A percentile compares a stretch with the other conserved stretches of the same genome.
phyloP scores from a whole-genome alignment of 345 rosid species.

The Mercurialis annua region DNA sequence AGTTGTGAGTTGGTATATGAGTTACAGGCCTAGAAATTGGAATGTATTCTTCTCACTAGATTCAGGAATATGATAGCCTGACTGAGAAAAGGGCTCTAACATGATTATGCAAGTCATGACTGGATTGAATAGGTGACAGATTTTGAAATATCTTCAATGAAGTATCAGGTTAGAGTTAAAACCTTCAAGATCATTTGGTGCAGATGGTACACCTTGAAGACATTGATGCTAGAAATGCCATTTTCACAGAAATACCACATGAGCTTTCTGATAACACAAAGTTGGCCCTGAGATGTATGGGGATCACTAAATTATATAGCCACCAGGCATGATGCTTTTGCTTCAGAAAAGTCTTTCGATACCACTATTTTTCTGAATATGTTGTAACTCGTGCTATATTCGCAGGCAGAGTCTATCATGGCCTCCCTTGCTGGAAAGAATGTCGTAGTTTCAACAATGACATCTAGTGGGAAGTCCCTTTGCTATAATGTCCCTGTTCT shows the following conservation, averaged over 20 bases:
- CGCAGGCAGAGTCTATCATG: constrained; percentile 73
- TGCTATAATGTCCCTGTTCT: constrained; percentile 94
- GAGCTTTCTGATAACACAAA: constrained; percentile 62
- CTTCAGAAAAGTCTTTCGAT: neutral
- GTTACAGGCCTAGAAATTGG: constrained; percentile 3
- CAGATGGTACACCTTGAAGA: constrained; percentile 83
- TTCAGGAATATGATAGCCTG: constrained; percentile 6
- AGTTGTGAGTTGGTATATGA: constrained; percentile 12
- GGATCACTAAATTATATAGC: constrained; percentile 66
- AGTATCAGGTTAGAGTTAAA: constrained; percentile 14
- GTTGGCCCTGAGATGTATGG: constrained; percentile 58
- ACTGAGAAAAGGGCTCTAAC: neutral
- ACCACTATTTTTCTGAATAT: constrained; percentile 10
- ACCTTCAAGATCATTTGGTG: constrained; percentile 25
- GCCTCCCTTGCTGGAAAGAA: constrained; percentile 74
- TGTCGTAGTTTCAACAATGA: constrained; percentile 87
- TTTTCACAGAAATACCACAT: constrained; percentile 45
- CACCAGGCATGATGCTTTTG: constrained; percentile 65
- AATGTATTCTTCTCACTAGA: constrained; percentile 1
- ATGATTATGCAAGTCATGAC: neutral
- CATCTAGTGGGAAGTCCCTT: constrained; percentile 97
- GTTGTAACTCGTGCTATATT: constrained; percentile 14
- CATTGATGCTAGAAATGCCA: constrained; percentile 57
- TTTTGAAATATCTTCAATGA: constrained; percentile 4
- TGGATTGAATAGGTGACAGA: constrained; percentile 5